A percentile compares a stretch with the other conserved stretches of the same genome.
These are phyloP conservation scores for Suillus variegatus DNA, from an alignment of 768 basidiomycete genomes.

Conservation along the genomic window DNA sequence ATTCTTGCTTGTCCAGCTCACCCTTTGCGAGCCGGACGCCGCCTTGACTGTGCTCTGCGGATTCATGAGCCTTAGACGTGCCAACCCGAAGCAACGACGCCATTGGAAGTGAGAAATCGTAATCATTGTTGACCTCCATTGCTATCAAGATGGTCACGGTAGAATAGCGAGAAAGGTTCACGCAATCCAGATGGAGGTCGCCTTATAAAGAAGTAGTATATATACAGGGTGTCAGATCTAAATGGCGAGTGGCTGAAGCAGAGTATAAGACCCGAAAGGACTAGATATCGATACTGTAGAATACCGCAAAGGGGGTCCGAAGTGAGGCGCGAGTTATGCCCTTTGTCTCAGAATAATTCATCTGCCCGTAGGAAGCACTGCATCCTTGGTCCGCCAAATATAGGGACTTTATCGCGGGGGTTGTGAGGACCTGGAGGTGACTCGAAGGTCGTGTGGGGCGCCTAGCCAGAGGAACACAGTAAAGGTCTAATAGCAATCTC, in stretches of 20 bases:
- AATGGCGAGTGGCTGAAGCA: not conserved
- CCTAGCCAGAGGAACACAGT: not conserved
- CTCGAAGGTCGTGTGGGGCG: not conserved
- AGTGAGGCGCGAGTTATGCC: not conserved
- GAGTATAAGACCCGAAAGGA: not conserved
- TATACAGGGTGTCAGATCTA: not conserved
- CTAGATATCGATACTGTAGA: not conserved
- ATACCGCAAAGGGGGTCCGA: not conserved
- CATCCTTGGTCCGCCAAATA: not conserved
- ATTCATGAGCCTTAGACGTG: slow-evolving; percentile 54
- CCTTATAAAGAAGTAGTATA: not conserved
- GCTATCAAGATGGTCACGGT: not conserved
- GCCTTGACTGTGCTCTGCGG: slow-evolving; percentile 56
- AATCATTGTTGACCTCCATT: slow-evolving; percentile 1
- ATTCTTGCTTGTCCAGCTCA: slow-evolving; percentile 61
- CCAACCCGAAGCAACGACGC: slow-evolving; percentile 40
- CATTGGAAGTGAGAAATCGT: slow-evolving; percentile 31
- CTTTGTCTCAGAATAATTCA: not conserved
- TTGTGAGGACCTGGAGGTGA: not conserved
- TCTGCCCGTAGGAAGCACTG: too few species aligned
- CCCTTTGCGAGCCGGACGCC: slow-evolving; percentile 61
- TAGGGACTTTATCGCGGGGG: not conserved
- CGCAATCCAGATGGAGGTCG: not conserved
- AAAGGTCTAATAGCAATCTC: not conserved
- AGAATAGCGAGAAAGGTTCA: not conserved